Base-by-base conservation (phyloP, 1,284 basidiomycete genomes). In the Cutaneotrichosporon sp. region DNA sequence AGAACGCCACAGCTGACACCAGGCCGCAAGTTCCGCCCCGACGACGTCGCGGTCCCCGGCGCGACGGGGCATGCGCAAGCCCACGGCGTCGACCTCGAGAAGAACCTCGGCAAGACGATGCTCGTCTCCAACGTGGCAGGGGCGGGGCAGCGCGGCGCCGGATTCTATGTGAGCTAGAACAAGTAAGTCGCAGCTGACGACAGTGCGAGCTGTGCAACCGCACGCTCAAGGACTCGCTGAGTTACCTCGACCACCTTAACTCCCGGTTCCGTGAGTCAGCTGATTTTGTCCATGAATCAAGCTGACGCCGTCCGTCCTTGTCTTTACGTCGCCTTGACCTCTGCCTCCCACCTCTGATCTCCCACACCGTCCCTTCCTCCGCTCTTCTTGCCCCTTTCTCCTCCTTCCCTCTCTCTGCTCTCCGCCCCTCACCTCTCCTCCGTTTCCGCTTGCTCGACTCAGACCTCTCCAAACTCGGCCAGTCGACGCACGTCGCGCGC, bases 201-300 rank as follows among this genome's bases (percentile, higher is more conserved):
- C 62, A 80, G 79, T 97, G 94, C 72, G 92, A 95, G 72, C 81
- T 89, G 10, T 97, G 94, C 76, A 89, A 87, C 69, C 83, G 92
- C 68, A 97, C 91, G 22, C 91, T 92, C 79, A 97, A 97, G 79
- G 95, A 99, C 75, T 95, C 88, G 63, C 85, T 89, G 27, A 90
- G 87, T 1, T 99, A 98, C 76, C 82, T 99, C 54, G 95, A 99
- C 77, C 97, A 99, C 77, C 87, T 99, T 60, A 99, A 99, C 79
- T 89, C 91, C 53, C 85, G 94, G 81, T 87, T 88, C 64, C 97
- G 55, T 57, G 31, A 50, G 55, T 57, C 25, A 13, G 20, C 13
- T 3, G 11, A 3, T n/a, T 22, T 13, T 5, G 11, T 13, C 94
- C 97, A 77, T 75, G 92, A 87, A 42, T 25, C 6, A 5, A 18